These are phyloP conservation scores for Podila verticillata DNA, from an alignment of 192 early-diverging fungal genomes.

Conservation along the genomic window DNA sequence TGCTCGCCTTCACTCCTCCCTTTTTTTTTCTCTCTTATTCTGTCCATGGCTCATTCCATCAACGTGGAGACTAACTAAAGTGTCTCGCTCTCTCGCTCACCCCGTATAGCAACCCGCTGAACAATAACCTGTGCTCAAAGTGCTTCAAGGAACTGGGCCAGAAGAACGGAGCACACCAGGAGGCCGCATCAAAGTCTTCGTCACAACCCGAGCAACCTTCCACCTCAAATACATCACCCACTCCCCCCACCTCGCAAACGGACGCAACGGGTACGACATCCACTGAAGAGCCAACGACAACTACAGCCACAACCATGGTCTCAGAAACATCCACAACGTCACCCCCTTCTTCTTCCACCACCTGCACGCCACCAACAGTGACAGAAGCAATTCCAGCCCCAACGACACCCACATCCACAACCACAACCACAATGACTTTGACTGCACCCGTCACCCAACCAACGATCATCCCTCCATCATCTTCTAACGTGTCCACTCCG, in stretches of 20 bases:
- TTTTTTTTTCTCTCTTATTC: neutral
- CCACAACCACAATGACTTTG: slow-evolving; percentile 4
- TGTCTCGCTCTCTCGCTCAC: neutral
- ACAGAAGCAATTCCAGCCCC: slow-evolving; percentile 18
- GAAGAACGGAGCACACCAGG: slow-evolving; percentile 40
- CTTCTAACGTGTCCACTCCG: slow-evolving; percentile 19
- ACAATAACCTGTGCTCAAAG: slow-evolving; percentile 81
- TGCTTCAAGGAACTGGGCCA: slow-evolving; percentile 73
- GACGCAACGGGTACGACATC: neutral
- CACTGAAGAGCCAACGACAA: neutral
- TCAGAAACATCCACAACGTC: slow-evolving; percentile 9
- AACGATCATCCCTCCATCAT: slow-evolving; percentile 14
- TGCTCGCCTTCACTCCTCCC: neutral
- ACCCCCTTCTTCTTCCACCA: slow-evolving; percentile 18
- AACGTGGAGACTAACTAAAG: too few relatives aligned
- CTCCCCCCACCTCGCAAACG: slow-evolving; percentile 5
- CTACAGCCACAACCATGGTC: neutral
- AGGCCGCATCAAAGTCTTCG: neutral
- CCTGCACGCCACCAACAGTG: slow-evolving; percentile 16
- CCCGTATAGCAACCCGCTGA: slow-evolving; percentile 63
- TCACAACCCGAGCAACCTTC: neutral
- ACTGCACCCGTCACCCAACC: slow-evolving; percentile 6
- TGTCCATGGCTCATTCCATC: neutral
- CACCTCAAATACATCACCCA: neutral
- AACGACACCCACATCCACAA: slow-evolving; percentile 5